Conservation (phyloP, 176 grass and related monocot species). For the Pharus latifolius region DNA sequence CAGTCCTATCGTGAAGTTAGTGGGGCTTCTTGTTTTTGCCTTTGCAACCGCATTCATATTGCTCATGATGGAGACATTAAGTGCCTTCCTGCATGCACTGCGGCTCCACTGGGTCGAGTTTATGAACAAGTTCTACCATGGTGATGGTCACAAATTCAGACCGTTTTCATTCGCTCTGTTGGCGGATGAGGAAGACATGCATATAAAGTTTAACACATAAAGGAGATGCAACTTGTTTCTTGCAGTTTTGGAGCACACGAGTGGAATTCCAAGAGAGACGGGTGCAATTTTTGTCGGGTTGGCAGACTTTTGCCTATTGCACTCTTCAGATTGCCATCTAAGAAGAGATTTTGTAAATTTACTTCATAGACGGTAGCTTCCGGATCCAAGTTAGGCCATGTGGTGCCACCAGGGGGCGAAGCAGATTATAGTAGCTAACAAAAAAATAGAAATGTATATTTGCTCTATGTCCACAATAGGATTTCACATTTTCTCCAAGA, state of each 20-base stretch:
- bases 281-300: conserved; percentile 30
- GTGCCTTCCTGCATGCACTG: conserved; percentile 91
- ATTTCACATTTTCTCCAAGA: conserved; percentile 14
- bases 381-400: conserved; percentile 27
- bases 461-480: too few species aligned
- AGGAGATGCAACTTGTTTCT: conserved; percentile 31
- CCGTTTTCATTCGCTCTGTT: conserved; percentile 87
- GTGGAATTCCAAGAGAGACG: conserved; percentile 19
- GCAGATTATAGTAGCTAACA: conserved; percentile 54
- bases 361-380: conserved; percentile 44
- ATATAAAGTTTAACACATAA: background rate
- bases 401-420: conserved; percentile 23
- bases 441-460: conserved; percentile 36
- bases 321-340: conserved; percentile 26
- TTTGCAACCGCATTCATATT: conserved; percentile 98
- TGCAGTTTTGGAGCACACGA: conserved; percentile 16
- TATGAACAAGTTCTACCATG: conserved; percentile 96
- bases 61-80: conserved; percentile 95
- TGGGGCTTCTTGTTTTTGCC: conserved; percentile 64
- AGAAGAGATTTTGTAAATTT: conserved; percentile 60
- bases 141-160: conserved; percentile 96
- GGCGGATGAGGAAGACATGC: conserved; percentile 68
- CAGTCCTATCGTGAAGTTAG: conserved; percentile 42
- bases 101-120: conserved; percentile 99
- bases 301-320: conserved; percentile 12